These are phyloP conservation scores for Leccinum ochraceum DNA, from an alignment of 768 basidiomycete species.

Conservation along the genomic window DNA sequence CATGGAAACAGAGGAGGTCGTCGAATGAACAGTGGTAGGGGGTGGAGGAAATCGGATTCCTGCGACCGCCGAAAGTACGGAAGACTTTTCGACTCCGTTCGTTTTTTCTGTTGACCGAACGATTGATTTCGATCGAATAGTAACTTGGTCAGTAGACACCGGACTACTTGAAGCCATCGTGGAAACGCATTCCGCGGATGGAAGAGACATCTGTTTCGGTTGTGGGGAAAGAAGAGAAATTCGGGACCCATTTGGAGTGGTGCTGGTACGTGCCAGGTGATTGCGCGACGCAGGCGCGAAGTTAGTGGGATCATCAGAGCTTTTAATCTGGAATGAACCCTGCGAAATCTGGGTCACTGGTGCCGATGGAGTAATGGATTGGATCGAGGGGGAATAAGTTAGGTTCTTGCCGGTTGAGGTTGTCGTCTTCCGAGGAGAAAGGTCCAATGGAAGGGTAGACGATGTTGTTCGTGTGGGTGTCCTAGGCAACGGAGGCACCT, in stretches of 20 bases:
- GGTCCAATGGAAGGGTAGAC: neutral
- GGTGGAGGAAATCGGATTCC: constrained; percentile 3
- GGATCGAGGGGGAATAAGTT: constrained; percentile 14
- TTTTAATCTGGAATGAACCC: constrained; percentile 18
- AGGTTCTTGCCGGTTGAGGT: constrained; percentile 18
- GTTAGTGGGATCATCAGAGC: neutral
- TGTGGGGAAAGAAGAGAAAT: constrained; percentile 25
- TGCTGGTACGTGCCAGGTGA: constrained; percentile 4
- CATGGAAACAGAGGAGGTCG: constrained; percentile 20
- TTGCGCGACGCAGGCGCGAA: constrained; percentile 19
- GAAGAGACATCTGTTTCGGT: constrained; percentile 28
- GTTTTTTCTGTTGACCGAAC: constrained; percentile 28
- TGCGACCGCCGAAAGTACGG: constrained; percentile 15
- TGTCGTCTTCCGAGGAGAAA: constrained; percentile 2
- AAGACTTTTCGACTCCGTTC: constrained; percentile 20
- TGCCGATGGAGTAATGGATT: constrained; percentile 29
- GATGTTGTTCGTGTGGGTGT: constrained; percentile 24
- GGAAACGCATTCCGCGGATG: constrained; percentile 22
- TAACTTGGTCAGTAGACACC: neutral
- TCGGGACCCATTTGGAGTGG: constrained; percentile 16
- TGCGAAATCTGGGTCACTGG: constrained; percentile 23
- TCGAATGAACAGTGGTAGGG: constrained; percentile 7
- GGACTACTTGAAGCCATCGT: constrained; percentile 7
- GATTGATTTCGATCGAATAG: constrained; percentile 28
- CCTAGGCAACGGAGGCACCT: constrained; percentile 28